A percentile compares a stretch with the other conserved stretches of the same genome.
Evolutionary conservation across 768 basidiomycete species (phyloP).

Genomic region (Boletellus ananas): DNA sequence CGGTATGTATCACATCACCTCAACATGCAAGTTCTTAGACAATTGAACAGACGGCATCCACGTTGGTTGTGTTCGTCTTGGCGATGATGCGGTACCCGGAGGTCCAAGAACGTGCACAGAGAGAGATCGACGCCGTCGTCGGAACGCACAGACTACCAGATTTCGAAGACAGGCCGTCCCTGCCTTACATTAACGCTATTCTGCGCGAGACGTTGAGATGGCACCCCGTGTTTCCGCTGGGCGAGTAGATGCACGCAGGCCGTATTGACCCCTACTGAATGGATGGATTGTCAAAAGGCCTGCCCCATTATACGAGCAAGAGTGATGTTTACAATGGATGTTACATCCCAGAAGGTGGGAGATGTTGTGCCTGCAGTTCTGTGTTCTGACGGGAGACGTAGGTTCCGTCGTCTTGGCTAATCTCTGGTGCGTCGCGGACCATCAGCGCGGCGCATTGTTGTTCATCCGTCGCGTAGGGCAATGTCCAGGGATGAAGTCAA

Average conservation of each 20-base stretch:
- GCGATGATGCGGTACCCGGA: conserved; percentile 35
- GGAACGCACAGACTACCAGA: conserved; percentile 28
- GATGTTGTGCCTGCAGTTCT: neutral
- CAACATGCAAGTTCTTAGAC: conserved; percentile 1
- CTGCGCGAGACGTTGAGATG: conserved; percentile 35
- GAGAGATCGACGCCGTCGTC: conserved; percentile 31
- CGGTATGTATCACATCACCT: conserved; percentile 13
- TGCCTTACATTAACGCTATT: conserved; percentile 33
- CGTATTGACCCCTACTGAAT: neutral
- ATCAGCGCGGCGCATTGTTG: neutral
- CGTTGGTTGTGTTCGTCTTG: conserved; percentile 29
- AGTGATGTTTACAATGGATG: conserved; percentile 25
- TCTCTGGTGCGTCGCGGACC: conserved; percentile 22
- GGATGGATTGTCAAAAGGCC: conserved; percentile 12
- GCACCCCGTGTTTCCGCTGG: conserved; percentile 33
- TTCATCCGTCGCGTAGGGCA: conserved; percentile 21
- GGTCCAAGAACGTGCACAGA: conserved; percentile 32
- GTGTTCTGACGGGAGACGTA: conserved; percentile 16
- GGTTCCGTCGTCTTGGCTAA: conserved; percentile 30
- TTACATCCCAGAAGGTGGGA: conserved; percentile 26
- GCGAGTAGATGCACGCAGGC: conserved; percentile 7
- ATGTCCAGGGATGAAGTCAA: conserved; percentile 27
- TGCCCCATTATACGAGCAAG: conserved; percentile 26
- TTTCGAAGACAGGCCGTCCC: conserved; percentile 24
- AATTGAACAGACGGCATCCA: conserved; percentile 29